These are phyloP conservation scores for Strobilomyces dryophilus DNA, from an alignment of 768 basidiomycete genomes.

Conservation along the genomic window DNA sequence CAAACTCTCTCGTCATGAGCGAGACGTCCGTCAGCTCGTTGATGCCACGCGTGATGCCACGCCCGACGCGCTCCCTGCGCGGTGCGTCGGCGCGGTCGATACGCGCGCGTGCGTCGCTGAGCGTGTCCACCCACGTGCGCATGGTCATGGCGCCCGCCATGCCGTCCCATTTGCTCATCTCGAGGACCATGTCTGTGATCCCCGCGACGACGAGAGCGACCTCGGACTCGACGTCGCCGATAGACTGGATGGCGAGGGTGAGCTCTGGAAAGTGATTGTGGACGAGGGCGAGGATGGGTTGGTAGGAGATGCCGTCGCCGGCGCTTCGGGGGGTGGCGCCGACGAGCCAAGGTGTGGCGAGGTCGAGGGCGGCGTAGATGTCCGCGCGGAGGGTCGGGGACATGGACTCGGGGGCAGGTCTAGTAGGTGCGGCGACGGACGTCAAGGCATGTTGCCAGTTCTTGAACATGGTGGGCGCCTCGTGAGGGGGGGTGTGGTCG, in stretches of 20 bases:
- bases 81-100: slow-evolving; percentile 11
- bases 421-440: slow-evolving; percentile 27
- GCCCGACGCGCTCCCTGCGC: slow-evolving; percentile 41
- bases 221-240: slow-evolving; percentile 46
- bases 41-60: slow-evolving; percentile 48
- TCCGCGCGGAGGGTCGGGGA: slow-evolving; percentile 48
- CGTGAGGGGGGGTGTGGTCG: not conserved
- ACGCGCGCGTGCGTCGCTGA: slow-evolving; percentile 41
- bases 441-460: slow-evolving; percentile 41
- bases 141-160: slow-evolving; percentile 55
- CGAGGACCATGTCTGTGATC: slow-evolving; percentile 50
- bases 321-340: slow-evolving; percentile 40
- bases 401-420: slow-evolving; percentile 34
- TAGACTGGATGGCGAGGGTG: slow-evolving; percentile 42
- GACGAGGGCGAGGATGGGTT: slow-evolving; percentile 39
- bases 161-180: slow-evolving; percentile 53
- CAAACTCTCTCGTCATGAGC: slow-evolving; percentile 52
- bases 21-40: slow-evolving; percentile 46
- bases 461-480: slow-evolving; percentile 38
- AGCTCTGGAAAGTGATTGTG: slow-evolving; percentile 48
- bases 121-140: slow-evolving; percentile 49
- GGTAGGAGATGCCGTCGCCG: slow-evolving; percentile 52
- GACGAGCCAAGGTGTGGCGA: slow-evolving; percentile 42
- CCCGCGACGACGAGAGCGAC: slow-evolving; percentile 48
- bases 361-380: slow-evolving; percentile 48